Evolutionary conservation across 768 basidiomycete species (phyloP).

Genomic region (Kwoniella dejecticola): DNA sequence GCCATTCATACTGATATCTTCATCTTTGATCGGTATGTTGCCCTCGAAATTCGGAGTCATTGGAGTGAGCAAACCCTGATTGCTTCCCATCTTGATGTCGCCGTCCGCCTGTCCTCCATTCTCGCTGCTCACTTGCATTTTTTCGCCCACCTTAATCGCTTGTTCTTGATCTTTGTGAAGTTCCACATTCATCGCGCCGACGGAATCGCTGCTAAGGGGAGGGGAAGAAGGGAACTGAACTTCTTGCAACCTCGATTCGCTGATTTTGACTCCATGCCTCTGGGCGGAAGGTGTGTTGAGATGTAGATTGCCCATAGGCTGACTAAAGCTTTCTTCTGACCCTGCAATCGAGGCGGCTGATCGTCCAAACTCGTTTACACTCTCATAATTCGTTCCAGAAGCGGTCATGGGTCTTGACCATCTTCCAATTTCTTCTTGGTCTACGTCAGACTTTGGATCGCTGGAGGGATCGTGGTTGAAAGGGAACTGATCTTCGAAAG

Average conservation of each 20-base stretch:
- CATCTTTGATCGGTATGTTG: neutral
- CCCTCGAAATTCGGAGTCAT: neutral
- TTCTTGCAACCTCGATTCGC: neutral
- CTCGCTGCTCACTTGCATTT: neutral
- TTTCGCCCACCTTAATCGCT: neutral
- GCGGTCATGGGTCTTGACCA: conserved; percentile 32
- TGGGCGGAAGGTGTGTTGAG: conserved; percentile 36
- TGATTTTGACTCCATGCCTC: neutral
- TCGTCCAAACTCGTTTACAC: conserved; percentile 7
- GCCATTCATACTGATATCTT: conserved; percentile 14
- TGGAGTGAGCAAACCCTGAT: conserved; percentile 3
- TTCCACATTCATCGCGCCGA: neutral
- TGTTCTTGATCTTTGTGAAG: neutral
- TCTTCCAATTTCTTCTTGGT: conserved; percentile 4
- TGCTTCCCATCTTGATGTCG: neutral
- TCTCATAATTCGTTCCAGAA: conserved; percentile 37
- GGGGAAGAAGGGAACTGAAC: neutral
- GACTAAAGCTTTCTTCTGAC: conserved; percentile 47
- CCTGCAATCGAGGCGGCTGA: neutral
- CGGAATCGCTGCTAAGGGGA: neutral
- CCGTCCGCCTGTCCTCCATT: neutral
- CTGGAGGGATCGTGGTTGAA: neutral
- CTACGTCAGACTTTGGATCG: conserved; percentile 12
- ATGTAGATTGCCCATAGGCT: conserved; percentile 48
- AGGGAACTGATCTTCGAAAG: conserved; percentile 36